Evolutionary conservation across 73 alveolate species (phyloP), one percentile per base, ranked within the genome.

Genomic region (Paramecium primaurelia): DNA sequence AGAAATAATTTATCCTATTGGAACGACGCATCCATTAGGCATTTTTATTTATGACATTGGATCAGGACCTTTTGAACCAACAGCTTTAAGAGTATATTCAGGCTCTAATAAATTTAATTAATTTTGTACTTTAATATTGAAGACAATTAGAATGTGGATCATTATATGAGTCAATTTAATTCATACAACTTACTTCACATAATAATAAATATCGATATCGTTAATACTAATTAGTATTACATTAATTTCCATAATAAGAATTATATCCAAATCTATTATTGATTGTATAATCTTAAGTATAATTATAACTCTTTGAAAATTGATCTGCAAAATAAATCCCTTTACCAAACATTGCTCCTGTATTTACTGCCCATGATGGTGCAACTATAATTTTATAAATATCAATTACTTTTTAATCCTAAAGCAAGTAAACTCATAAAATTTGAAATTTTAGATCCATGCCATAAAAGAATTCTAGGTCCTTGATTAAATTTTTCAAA

Each of bases 171-270:
- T 96, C 92, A 83, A 96, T 87, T 20, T 75, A 77, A 14, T 98
- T 93, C 36, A 99, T 99, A 30, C 97, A 90, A 8, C 98, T 99
- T 36, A 96, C 99, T 93, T 98, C 99, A 93, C 99, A 98, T 38
- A 98, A 95, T 54, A 96, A 93, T 25, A 97, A 59, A 90, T 92
- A 59, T 92, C 95, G 93, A 92, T 93, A 80, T 80, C 51, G 44
- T 42, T 38, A n/a, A 26, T 58, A 84, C 86, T 92, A 25, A 36
- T 40, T 86, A 84, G 54, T 4, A 59, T 20, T 38, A 45, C 22
- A 14, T 75, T 85, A 8, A 90, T 77, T 89, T 49, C 36, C 22
- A 77, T n/a, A 7, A 64, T 12, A 64, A 4, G 80, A 86, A 95
- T 84, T 97, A 95, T 44, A 59, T n/a, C 91, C 92, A 45, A 45